A percentile compares a stretch with the other conserved stretches of the same genome.
Evolutionary conservation across 202 grass and related monocot genomes (phyloP).

Genomic region (Bolboschoenoplectus hybrid): DNA sequence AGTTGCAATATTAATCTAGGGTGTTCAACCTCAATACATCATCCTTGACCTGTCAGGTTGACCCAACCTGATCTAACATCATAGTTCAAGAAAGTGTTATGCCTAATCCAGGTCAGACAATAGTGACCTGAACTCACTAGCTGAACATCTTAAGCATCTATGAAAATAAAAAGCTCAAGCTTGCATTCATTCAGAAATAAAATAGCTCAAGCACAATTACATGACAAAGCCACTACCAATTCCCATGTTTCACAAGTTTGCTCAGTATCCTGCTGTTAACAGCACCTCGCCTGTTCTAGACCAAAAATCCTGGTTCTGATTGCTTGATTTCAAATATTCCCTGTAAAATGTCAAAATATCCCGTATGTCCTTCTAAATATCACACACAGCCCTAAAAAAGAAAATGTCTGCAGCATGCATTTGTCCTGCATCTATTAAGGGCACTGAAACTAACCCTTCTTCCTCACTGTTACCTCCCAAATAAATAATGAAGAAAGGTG

Average conservation of each 20-base stretch:
- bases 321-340: not conserved
- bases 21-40: not conserved
- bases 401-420: not conserved
- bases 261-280: not conserved
- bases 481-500: not conserved
- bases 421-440: not conserved
- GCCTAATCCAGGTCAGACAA: not conserved
- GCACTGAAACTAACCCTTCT: not conserved
- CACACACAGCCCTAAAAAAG: not conserved
- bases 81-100: not conserved
- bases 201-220: not conserved
- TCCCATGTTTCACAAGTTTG: constrained; percentile 3
- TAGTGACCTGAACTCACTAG: not conserved
- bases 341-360: not conserved
- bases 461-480: not conserved
- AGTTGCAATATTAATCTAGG: not conserved
- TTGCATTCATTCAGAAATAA: constrained; percentile 5
- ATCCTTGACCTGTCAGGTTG: not conserved
- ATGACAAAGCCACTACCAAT: not conserved
- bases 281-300: not conserved
- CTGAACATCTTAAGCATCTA: not conserved
- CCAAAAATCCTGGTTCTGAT: not conserved
- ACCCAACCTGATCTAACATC: constrained; percentile 1
- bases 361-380: not conserved
- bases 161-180: not conserved